Conservation (phyloP, 139 green algal species). For the Volvox africanus region DNA sequence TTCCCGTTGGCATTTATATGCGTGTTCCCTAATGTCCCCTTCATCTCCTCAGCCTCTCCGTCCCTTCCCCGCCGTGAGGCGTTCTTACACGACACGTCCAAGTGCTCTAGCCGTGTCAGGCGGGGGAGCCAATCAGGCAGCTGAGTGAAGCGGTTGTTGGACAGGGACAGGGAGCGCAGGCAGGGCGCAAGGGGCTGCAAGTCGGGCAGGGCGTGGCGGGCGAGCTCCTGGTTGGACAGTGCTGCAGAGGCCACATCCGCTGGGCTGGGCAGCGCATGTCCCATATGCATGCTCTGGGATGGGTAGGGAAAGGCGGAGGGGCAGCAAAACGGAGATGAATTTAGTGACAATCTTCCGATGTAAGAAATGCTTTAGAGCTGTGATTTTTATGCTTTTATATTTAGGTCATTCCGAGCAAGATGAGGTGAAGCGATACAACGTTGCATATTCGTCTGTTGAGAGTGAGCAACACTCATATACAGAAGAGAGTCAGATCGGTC, state of each 20-base stretch:
- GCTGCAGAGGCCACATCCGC: background rate
- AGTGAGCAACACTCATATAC: too few species aligned
- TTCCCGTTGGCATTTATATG: background rate
- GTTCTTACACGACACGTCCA: conserved; percentile 60
- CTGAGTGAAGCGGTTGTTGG: conserved; percentile 62
- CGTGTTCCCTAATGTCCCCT: background rate
- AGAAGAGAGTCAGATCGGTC: too few species aligned
- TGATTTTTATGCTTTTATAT: too few species aligned
- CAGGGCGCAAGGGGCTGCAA: conserved; percentile 48
- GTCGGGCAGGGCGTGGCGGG: conserved; percentile 54
- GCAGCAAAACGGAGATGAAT: too few species aligned
- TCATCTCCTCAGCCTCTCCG: background rate
- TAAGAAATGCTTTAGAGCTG: too few species aligned
- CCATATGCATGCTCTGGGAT: conserved; percentile 43
- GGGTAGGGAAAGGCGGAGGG: background rate
- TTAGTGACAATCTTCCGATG: too few species aligned
- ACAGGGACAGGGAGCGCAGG: conserved; percentile 67
- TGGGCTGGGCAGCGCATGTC: conserved; percentile 33
- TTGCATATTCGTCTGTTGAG: too few species aligned
- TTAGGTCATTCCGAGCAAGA: too few species aligned
- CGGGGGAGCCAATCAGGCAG: conserved; percentile 56
- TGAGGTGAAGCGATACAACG: too few species aligned
- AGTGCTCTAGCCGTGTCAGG: conserved; percentile 53
- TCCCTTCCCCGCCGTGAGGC: background rate
- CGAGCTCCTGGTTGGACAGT: background rate